Evolutionary conservation across 2,329 filamentous ascomycete genomes (phyloP).

Genomic region (Emmonsia crescens): DNA sequence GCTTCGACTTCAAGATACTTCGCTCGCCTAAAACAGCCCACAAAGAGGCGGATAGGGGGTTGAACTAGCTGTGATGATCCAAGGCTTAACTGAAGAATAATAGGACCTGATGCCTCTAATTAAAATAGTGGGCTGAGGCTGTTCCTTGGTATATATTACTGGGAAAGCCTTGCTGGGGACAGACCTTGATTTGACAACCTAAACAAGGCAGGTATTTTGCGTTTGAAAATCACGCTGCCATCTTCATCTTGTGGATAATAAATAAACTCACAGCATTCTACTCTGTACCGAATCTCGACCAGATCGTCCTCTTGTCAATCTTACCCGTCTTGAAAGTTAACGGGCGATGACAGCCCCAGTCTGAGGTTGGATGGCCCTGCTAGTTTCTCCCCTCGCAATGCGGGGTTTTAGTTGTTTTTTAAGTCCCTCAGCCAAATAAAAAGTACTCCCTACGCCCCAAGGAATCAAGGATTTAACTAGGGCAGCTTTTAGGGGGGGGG

Average conservation of each 20-base stretch:
- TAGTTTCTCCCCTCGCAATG: not conserved
- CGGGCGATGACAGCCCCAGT: not conserved
- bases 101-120: not conserved
- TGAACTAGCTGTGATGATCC: not conserved
- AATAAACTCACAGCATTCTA: not conserved
- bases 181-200: not conserved
- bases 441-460: not conserved
- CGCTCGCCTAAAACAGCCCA: not conserved
- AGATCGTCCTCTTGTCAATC: not conserved
- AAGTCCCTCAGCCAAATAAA: not conserved
- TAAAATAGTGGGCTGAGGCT: not conserved
- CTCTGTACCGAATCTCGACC: no score
- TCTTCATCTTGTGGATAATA: not conserved
- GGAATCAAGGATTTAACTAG: not conserved
- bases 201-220: no score
- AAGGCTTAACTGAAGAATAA: not conserved
- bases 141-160: no score
- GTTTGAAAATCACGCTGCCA: not conserved
- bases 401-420: conserved; percentile 1
- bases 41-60: not conserved
- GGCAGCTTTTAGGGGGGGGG: not conserved
- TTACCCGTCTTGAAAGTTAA: not conserved
- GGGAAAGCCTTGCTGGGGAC: no score
- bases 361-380: not conserved
- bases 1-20: not conserved